Conservation (phyloP, 2,329 filamentous ascomycete species). For the Ophiostoma sp. region DNA sequence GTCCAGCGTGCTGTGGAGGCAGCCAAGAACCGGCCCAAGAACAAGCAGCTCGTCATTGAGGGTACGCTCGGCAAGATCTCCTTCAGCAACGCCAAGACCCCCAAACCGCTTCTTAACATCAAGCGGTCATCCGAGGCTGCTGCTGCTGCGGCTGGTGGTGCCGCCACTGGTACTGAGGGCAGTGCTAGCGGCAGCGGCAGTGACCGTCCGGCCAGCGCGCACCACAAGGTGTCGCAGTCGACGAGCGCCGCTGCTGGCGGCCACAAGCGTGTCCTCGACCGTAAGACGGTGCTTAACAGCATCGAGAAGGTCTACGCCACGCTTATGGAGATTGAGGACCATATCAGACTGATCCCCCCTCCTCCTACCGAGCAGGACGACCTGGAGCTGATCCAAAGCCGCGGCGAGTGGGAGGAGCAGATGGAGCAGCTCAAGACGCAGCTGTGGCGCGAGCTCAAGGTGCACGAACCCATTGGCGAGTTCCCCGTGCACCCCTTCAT, state of each 20-base stretch:
- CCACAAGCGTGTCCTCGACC: conserved; percentile 60
- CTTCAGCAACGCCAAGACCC: conserved; percentile 98
- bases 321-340: conserved; percentile 91
- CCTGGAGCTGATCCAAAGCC: conserved; percentile 67
- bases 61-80: conserved; percentile 97
- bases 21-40: conserved; percentile 96
- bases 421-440: conserved; percentile 71
- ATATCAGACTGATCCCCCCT: conserved; percentile 75
- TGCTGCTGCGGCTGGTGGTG: not conserved
- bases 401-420: conserved; percentile 77
- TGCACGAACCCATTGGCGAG: conserved; percentile 83
- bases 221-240: conserved; percentile 36
- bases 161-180: conserved; percentile 43
- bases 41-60: conserved; percentile 93
- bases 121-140: conserved; percentile 57
- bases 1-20: conserved; percentile 96
- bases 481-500: conserved; percentile 90
- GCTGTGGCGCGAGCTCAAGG: conserved; percentile 84
- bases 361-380: conserved; percentile 63
- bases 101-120: conserved; percentile 91
- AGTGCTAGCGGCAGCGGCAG: conserved; percentile 38
- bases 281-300: conserved; percentile 79
- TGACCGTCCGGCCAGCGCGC: not conserved
- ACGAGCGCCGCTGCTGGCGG: conserved; percentile 19
- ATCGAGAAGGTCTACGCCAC: conserved; percentile 87